Evolutionary conservation across 1,284 basidiomycete species (phyloP).

Genomic region (Cutaneotrichosporon dermatis): DNA sequence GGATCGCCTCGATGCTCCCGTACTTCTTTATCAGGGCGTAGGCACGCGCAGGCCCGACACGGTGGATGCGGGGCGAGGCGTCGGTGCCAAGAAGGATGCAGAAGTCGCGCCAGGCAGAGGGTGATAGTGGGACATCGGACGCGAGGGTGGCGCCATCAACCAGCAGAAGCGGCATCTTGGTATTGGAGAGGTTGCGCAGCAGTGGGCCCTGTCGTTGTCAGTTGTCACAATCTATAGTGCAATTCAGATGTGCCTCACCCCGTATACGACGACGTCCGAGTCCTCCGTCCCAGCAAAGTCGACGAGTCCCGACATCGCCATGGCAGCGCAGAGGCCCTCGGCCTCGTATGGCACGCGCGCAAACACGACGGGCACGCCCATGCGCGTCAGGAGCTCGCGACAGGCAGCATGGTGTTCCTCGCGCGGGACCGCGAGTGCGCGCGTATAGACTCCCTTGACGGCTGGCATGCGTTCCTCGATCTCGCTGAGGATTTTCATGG

Average conservation of each 20-base stretch:
- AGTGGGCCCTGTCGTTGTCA: constrained; percentile 59
- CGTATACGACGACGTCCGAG: constrained; percentile 53
- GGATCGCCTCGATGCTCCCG: constrained; percentile 66
- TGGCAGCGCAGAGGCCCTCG: constrained; percentile 70
- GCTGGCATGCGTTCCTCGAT: constrained; percentile 18
- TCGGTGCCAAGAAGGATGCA: constrained; percentile 80
- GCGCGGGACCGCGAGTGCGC: constrained; percentile 33
- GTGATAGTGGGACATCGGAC: constrained; percentile 55
- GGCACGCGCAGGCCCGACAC: constrained; percentile 69
- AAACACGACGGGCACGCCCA: constrained; percentile 72
- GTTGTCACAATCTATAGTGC: too few species aligned
- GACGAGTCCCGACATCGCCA: constrained; percentile 66
- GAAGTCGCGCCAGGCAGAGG: constrained; percentile 67
- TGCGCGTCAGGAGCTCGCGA: constrained; percentile 56
- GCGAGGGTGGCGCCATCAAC: constrained; percentile 65
- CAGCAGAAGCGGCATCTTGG: constrained; percentile 57
- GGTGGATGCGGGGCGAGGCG: constrained; percentile 73
- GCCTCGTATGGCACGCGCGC: constrained; percentile 67
- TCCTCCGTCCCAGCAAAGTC: constrained; percentile 86
- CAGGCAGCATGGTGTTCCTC: constrained; percentile 36
- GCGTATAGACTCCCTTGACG: constrained; percentile 27
- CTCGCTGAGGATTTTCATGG: constrained; percentile 14
- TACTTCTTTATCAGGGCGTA: constrained; percentile 65
- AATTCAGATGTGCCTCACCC: constrained; percentile 23
- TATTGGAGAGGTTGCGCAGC: constrained; percentile 65